Evolutionary conservation across 129 eudicot species (phyloP), one percentile per base, ranked within the genome.

Genomic region (Artemisia tridentata): DNA sequence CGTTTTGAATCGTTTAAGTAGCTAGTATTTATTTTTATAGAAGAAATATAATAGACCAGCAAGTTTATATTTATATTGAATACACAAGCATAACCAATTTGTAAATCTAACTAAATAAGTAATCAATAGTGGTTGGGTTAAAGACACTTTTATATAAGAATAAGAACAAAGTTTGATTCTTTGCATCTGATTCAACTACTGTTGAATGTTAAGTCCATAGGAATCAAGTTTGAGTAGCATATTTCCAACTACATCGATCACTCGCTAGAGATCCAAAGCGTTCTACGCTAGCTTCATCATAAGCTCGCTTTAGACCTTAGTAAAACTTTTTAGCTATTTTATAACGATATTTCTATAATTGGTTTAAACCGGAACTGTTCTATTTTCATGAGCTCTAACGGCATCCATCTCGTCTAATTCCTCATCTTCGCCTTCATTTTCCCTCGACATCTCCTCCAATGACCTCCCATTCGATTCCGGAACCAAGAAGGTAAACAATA

Each of bases 391-490:
- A 47, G 49, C 58, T 43, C 74, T 74, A 13, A 41, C 61, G 3
- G 46, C 6, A 53, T 57, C 78, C 55, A 63, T 51, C 47, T 72
- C 87, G 11, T 38, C 52, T 19, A 9, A 80, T 20, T 49, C 74
- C 43, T 63, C 78, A 14, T 64, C 79, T 29, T 81, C 89, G 0
- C 59, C 88, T 43, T 85, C 87, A 34, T 85, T 83, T 71, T 86
- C 92, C 61, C 78, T 56, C 7, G 89, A 79, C 80, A 77, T 74
- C 34, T 84, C 89, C 75, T 86, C 92, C 70, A 86, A 65, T 0
- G 96, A 86, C 68, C 75, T 84, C 7, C 92, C 92, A 5, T 89
- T 89, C 0, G 90, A 73, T 72, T 89, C 92, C 0, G 92, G 96
- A 52, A 89, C 96, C 83, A 89, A 84, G 62, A 89, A 82, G 1